These are phyloP conservation scores for Aspergillus puulaauensis DNA, from an alignment of 2,329 filamentous ascomycete species.

Conservation along the genomic window DNA sequence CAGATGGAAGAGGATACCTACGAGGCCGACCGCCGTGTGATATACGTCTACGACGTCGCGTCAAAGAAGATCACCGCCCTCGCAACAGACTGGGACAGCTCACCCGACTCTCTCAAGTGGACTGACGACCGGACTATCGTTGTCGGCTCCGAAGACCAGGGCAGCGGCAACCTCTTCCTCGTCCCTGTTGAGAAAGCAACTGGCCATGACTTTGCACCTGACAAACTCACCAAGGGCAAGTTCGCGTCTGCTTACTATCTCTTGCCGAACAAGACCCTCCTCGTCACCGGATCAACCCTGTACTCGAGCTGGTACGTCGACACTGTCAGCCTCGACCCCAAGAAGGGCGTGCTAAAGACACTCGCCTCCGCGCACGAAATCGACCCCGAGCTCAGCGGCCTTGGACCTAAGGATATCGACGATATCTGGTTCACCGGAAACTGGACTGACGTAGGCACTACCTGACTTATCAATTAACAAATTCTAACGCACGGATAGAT, in stretches of 20 bases:
- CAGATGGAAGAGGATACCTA: slow-evolving; percentile 76
- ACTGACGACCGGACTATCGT: slow-evolving; percentile 62
- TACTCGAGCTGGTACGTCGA: slow-evolving; percentile 39
- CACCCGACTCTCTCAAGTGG: slow-evolving; percentile 53
- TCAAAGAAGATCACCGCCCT: slow-evolving; percentile 33
- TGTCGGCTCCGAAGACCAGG: slow-evolving; percentile 71
- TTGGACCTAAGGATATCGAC: slow-evolving; percentile 35
- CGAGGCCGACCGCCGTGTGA: slow-evolving; percentile 69
- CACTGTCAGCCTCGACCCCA: slow-evolving; percentile 28
- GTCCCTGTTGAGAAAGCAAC: slow-evolving; percentile 33
- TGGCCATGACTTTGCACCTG: slow-evolving; percentile 30
- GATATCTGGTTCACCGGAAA: slow-evolving; percentile 41
- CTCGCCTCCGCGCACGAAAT: slow-evolving; percentile 40
- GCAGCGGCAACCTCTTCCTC: slow-evolving; percentile 47
- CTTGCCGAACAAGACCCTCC: slow-evolving; percentile 29
- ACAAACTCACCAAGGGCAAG: slow-evolving; percentile 38
- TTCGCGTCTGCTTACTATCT: slow-evolving; percentile 29
- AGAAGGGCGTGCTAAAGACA: slow-evolving; percentile 23
- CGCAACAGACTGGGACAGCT: slow-evolving; percentile 52
- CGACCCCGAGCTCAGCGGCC: slow-evolving; percentile 37
- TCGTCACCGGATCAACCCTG: slow-evolving; percentile 35
- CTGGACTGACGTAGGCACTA: slow-evolving; percentile 31
- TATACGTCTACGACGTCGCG: slow-evolving; percentile 43
- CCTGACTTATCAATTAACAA: too few relatives aligned
- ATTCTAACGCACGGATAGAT: too few relatives aligned